Base-by-base conservation (phyloP, 225 moss, liverwort and hornwort species). In the Marchantia polymorpha region DNA sequence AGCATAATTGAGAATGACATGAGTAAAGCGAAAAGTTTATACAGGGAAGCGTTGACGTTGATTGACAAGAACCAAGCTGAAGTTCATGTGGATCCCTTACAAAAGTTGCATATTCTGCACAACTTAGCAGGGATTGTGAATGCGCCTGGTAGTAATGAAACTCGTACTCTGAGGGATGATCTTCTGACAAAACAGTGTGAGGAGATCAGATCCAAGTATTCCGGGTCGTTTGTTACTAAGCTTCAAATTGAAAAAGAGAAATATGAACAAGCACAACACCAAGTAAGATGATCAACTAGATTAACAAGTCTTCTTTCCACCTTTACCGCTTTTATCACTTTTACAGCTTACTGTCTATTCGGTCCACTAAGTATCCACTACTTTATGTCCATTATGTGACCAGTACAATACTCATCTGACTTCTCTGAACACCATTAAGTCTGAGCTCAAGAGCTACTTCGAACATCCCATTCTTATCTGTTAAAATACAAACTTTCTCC, bases 81-180 rank as follows among this genome's bases (percentile, higher is more conserved):
- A 82, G 84, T 97, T 53, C 88, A 90, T 77, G 93, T 92, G 54
- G 97, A 97, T 84, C 92, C 97, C 55, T 90, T 97, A 74, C 97
- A 97, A 80, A 94, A 93, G 85, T 65, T 97, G 78, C 97, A 97
- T 61, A 94, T 94, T 50, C 87, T 97, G n/a, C 86, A 97, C 77
- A 97, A 97, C 82, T 90, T 97, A 82, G 88, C 93, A 74, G 92
- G 92, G 74, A 83, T 97, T 25, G 72, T 89, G 64, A 72, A 73
- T 12, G 49, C 76, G 16, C 72, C 71, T 65, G 29, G 67, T 8
- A 8, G 12, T n/a, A 66, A 46, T 54, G 69, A 39, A 16, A 88
- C 91, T 53, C 89, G 92, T 75, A 94, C 94, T 73, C 81, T 94
- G 78, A 89, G 94, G 61, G 97, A 93, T 80, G 91, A 87, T 83